Conservation (phyloP, 2,329 filamentous ascomycete genomes). For the Phialocephala sp. region DNA sequence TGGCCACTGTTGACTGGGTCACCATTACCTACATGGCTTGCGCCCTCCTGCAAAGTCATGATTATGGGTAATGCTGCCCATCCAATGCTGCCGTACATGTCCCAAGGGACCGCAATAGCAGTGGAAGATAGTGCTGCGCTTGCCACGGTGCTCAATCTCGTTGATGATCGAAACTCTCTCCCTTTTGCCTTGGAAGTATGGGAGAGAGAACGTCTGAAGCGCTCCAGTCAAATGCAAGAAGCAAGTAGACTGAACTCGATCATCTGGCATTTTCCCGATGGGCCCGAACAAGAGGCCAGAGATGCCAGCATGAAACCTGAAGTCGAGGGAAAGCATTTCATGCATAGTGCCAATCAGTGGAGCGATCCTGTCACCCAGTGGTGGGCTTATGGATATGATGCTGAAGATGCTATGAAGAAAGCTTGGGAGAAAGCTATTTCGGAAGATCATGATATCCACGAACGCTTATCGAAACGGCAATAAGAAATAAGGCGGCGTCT, state of each 20-base stretch:
- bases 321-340: slow-evolving; percentile 44
- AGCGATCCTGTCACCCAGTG: slow-evolving; percentile 47
- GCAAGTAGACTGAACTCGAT: slow-evolving; percentile 21
- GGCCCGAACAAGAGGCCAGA: slow-evolving; percentile 21
- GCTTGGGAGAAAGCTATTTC: slow-evolving; percentile 21
- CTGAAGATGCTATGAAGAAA: slow-evolving; percentile 36
- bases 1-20: slow-evolving; percentile 22
- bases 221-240: slow-evolving; percentile 43
- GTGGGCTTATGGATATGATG: slow-evolving; percentile 50
- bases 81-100: slow-evolving; percentile 58
- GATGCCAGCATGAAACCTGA: slow-evolving; percentile 46
- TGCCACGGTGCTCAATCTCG: slow-evolving; percentile 53
- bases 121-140: slow-evolving; percentile 68
- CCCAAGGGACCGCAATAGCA: slow-evolving; percentile 68
- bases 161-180: slow-evolving; percentile 53
- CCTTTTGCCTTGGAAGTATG: slow-evolving; percentile 56
- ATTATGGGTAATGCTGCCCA: slow-evolving; percentile 28
- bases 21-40: slow-evolving; percentile 27
- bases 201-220: slow-evolving; percentile 59
- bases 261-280: slow-evolving; percentile 31
- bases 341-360: slow-evolving; percentile 49
- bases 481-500: background rate
- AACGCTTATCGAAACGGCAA: background rate
- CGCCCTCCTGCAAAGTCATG: slow-evolving; percentile 32
- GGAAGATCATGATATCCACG: background rate